phyloP scores from a whole-genome alignment of 2,329 filamentous ascomycete species.

The Trichoderma sp. region DNA sequence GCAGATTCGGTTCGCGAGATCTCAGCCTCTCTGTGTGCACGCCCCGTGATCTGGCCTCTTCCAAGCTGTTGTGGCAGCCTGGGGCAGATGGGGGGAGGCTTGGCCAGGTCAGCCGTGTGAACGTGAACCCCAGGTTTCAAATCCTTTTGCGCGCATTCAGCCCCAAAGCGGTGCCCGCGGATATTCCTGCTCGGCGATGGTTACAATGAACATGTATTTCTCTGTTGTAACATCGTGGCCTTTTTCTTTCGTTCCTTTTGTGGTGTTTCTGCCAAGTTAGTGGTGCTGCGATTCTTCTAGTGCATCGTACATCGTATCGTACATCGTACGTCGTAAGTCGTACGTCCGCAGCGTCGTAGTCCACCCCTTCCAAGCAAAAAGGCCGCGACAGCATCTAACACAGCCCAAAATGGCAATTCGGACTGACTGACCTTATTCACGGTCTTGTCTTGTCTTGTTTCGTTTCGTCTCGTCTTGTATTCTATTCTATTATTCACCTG shows the following conservation, averaged over 20 bases:
- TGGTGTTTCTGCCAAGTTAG: background rate
- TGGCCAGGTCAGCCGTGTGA: slow-evolving; percentile 3
- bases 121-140: slow-evolving; percentile 23
- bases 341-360: background rate
- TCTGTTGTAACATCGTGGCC: background rate
- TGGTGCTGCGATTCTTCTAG: no score
- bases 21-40: slow-evolving; percentile 19
- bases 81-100: background rate
- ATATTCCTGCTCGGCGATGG: slow-evolving; percentile 2
- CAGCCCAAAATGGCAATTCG: slow-evolving; percentile 17
- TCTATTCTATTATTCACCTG: background rate
- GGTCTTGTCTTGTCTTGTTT: background rate
- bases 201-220: background rate
- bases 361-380: background rate
- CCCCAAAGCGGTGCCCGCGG: slow-evolving; percentile 14
- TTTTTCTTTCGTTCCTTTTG: background rate
- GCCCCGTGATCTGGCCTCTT: slow-evolving; percentile 19
- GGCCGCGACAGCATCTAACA: slow-evolving; percentile 19
- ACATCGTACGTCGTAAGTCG: background rate
- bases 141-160: slow-evolving; percentile 19
- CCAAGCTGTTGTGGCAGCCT: background rate
- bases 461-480: background rate
- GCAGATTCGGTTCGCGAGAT: background rate
- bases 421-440: background rate
- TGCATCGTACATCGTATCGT: background rate